Evolutionary conservation across 2,329 filamentous ascomycete genomes (phyloP).

Genomic region (Elsinoe fawcettii): DNA sequence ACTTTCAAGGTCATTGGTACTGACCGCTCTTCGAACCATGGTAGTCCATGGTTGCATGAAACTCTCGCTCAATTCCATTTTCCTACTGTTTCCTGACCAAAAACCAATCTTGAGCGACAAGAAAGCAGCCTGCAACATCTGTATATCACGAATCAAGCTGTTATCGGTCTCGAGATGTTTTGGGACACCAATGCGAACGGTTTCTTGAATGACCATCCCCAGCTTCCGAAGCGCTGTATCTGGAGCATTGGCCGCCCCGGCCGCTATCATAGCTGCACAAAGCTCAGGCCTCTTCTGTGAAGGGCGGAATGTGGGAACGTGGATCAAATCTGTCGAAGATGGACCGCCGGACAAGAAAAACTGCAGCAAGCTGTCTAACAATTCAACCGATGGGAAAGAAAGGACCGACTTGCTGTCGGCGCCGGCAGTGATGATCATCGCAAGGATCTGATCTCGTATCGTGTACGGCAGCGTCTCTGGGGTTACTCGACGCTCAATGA

Average conservation of each 20-base stretch:
- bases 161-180: slow-evolving; percentile 44
- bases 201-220: slow-evolving; percentile 47
- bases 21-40: slow-evolving; percentile 48
- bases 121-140: slow-evolving; percentile 45
- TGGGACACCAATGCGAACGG: slow-evolving; percentile 34
- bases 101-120: slow-evolving; percentile 47
- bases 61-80: slow-evolving; percentile 53
- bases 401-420: slow-evolving; percentile 45
- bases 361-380: slow-evolving; percentile 55
- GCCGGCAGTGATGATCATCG: slow-evolving; percentile 53
- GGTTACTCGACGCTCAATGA: slow-evolving; percentile 35
- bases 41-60: slow-evolving; percentile 49
- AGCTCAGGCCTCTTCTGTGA: slow-evolving; percentile 52
- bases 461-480: slow-evolving; percentile 35
- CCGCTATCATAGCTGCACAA: slow-evolving; percentile 51
- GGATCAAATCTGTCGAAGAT: slow-evolving; percentile 49
- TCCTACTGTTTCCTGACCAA: slow-evolving; percentile 52
- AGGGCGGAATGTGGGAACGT: slow-evolving; percentile 52
- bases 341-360: slow-evolving; percentile 50
- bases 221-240: slow-evolving; percentile 54
- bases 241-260: slow-evolving; percentile 53
- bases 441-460: slow-evolving; percentile 53
- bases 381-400: slow-evolving; percentile 54
- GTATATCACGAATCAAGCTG: slow-evolving; percentile 43
- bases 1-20: slow-evolving; percentile 41